A percentile compares a stretch with the other conserved stretches of the same genome.
Evolutionary conservation across 1,139 yeast genomes (phyloP).

Genomic region (Debaryomycetaceae sp.): DNA sequence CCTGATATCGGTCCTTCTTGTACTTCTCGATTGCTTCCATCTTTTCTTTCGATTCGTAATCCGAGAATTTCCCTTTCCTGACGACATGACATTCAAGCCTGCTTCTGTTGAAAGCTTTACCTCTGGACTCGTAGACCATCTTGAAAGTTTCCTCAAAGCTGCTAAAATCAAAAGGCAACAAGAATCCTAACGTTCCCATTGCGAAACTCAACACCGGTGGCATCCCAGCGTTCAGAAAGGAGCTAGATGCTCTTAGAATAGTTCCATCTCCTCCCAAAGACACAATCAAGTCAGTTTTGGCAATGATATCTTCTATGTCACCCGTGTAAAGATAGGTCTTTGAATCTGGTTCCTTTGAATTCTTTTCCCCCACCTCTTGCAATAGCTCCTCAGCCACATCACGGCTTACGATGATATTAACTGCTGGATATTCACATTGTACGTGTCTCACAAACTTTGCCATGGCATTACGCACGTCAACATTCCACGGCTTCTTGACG

Average conservation of each 20-base stretch:
- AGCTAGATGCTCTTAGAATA: conserved; percentile 65
- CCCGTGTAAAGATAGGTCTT: conserved; percentile 49
- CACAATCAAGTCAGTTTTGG: conserved; percentile 66
- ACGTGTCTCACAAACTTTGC: conserved; percentile 56
- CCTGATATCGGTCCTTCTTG: conserved; percentile 13
- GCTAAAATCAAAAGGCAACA: conserved; percentile 78
- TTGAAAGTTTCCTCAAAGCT: conserved; percentile 61
- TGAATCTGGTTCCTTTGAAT: conserved; percentile 4
- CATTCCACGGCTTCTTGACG: conserved; percentile 82
- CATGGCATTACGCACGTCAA: conserved; percentile 63
- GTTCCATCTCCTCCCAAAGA: conserved; percentile 97
- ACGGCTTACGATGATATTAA: conserved; percentile 72
- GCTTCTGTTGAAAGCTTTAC: conserved; percentile 70
- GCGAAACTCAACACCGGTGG: conserved; percentile 91
- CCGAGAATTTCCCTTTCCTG: conserved; percentile 17
- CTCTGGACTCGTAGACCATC: conserved; percentile 62
- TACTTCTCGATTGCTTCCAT: conserved; percentile 10
- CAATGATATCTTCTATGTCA: conserved; percentile 48
- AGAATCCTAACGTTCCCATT: conserved; percentile 86
- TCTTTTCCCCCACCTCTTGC: conserved; percentile 26
- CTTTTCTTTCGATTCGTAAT: background rate
- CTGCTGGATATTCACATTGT: conserved; percentile 57
- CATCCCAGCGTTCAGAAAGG: conserved; percentile 64
- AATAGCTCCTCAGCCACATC: conserved; percentile 73
- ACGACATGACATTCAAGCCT: conserved; percentile 75